phyloP scores from a whole-genome alignment of 331 rosid genomes.

The Phaseolus coccineus region DNA sequence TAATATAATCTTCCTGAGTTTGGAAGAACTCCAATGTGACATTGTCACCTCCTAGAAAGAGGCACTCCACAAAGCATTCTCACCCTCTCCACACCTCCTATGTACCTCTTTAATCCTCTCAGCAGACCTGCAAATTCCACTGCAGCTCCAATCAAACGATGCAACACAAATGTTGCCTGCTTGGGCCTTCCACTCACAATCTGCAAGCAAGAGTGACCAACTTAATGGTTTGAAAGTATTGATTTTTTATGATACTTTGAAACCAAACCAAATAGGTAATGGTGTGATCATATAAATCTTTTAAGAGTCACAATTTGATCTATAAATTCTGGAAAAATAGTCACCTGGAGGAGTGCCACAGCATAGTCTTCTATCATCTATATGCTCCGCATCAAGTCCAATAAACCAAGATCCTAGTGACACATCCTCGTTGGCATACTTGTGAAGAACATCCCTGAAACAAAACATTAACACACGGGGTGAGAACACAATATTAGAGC shows the following conservation, averaged over 20 bases:
- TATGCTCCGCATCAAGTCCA: conserved; percentile 90
- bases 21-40: conserved; percentile 54
- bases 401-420: conserved; percentile 97
- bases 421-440: conserved; percentile 96
- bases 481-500: conserved; percentile 22
- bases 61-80: conserved; percentile 83
- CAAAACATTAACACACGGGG: conserved; percentile 19
- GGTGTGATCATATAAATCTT: conserved; percentile 20
- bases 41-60: conserved; percentile 57
- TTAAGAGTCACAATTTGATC: neutral
- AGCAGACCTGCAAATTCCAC: conserved; percentile 97
- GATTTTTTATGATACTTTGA: too few species aligned
- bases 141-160: conserved; percentile 97
- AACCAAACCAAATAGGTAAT: neutral
- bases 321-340: conserved; percentile 20
- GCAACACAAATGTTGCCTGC: conserved; percentile 98
- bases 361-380: conserved; percentile 90
- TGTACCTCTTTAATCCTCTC: conserved; percentile 96
- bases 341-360: conserved; percentile 98
- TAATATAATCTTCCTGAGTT: conserved; percentile 70
- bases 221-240: conserved; percentile 21
- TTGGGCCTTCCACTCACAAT: conserved; percentile 99
- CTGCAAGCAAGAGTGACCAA: conserved; percentile 62
- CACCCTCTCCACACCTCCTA: conserved; percentile 93
- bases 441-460: conserved; percentile 92